Evolutionary conservation across 1,139 yeast genomes (phyloP), one percentile per base, ranked within the genome.

Genomic region (Hyphopichia khmerensis): DNA sequence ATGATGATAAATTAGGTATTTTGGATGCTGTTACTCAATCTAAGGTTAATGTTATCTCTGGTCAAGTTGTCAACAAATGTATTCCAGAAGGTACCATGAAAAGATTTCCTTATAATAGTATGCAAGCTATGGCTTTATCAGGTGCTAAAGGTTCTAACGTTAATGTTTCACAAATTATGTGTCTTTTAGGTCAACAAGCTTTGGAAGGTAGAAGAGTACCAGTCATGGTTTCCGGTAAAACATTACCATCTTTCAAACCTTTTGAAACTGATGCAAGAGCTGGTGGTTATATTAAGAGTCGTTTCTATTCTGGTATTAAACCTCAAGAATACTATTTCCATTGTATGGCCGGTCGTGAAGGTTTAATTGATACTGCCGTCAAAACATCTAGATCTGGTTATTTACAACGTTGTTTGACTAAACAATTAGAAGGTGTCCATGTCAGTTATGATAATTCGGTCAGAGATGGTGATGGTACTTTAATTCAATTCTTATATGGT

Each of bases 271-370:
- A 89, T 64, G 96, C 98, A 6, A 80, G 95, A 64, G 98, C 99
- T 29, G 99, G 99, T 76, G 99, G 99, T 44, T 95, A 90, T 63
- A 89, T 95, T 62, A 88, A 93, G 62, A 95, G 96, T 50, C 87
- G 99, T 59, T 95, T 95, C 82, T 93, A 90, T 67, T 89, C 98
- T 33, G 99, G 99, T 67, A 87, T 95, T 53, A 83, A 89, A 64
- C 99, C 99, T n/a, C 99, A 95, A 70, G 99, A 95, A 65, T 95
- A 95, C 67, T 95, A 91, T 62, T 95, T 95, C 93, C 99, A 95
- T 74, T 93, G 99, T 77, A 95, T 95, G 99, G 99, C 99, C 45
- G 99, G 99, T 67, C 86, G 99, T 76, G 99, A 95, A 78, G 99
- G 99, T 71, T 80, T 95, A 62, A 95, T 95, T 72, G 99, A 95